Base-by-base conservation (phyloP, 768 basidiomycete genomes). In the Panus rudis region DNA sequence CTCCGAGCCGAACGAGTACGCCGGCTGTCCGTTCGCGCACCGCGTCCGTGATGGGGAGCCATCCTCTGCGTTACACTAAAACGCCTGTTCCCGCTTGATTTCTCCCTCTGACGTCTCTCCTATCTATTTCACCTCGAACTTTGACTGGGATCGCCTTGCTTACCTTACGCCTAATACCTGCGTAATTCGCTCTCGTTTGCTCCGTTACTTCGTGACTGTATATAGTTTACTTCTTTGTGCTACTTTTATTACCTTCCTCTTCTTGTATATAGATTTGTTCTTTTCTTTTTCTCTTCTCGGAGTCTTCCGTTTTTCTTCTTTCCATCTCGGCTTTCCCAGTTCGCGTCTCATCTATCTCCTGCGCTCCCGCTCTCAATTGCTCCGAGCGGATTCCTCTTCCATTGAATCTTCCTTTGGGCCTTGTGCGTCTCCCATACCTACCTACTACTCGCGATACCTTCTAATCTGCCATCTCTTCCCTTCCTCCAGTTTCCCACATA, bases 231-330 rank as follows among this genome's bases (percentile, higher is more conserved):
- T 45, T 35, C 25, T 35, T 44, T 46, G 33, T 37, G 20, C 44
- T 45, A 33, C 37, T 43, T 47, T 54, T 55, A 59, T 60, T 60
- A 64, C 61, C 63, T 59, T 58, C 52, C 52, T 45, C 57, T 64
- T 52, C 55, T 51, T 56, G 50, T 58, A 60, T 63, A 61, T 35
- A 35, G 10, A 6, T 35, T 35, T 60, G 44, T 53, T 58, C 45
- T 30, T 46, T 33, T 39, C 54, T 51, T 58, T 52, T 46, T 39
- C 33, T 44, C 46, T 48, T 42, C n/a, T n/a, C n/a, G 40, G 47
- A 39, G 43, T 46, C 30, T 6, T 35, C 16, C 33, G 6, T 46
- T 31, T 33, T 28, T 37, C 33, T 23, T 24, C 28, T 35, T 30
- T 28, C 33, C 31, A n/a, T 43, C 3, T 43, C 37, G 40, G 21